These are phyloP conservation scores for Kickxella alabastrina DNA, from an alignment of 192 early-diverging fungal species.

Conservation along the genomic window DNA sequence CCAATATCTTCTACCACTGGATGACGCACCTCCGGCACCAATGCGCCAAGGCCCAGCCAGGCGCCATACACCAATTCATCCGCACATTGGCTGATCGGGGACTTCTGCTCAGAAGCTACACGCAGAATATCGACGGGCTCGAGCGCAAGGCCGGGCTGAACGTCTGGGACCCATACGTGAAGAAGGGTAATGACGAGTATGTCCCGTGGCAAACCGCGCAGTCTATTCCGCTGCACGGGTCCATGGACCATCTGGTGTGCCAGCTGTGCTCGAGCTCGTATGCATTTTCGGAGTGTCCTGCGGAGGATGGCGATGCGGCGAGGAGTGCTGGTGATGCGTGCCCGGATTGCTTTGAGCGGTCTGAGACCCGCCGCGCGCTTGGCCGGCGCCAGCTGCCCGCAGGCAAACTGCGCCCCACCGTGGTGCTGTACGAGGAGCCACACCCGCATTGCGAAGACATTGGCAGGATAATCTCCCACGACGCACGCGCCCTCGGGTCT, in stretches of 20 bases:
- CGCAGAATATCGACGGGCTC: conserved; percentile 96
- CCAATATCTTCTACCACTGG: conserved; percentile 59
- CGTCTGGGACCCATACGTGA: conserved; percentile 44
- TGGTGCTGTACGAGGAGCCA: conserved; percentile 92
- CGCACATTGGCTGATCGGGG: conserved; percentile 66
- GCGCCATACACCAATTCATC: conserved; percentile 82
- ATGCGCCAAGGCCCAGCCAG: conserved; percentile 66
- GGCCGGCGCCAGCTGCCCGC: conserved; percentile 73
- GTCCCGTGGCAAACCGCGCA: conserved; percentile 38
- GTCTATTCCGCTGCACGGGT: conserved; percentile 89
- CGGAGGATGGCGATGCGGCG: conserved; percentile 52
- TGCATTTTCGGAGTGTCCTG: conserved; percentile 60
- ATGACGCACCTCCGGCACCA: conserved; percentile 82
- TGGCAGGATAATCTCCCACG: conserved; percentile 40
- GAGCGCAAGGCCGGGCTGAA: conserved; percentile 70
- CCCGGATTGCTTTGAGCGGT: conserved; percentile 40
- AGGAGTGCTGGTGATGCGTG: conserved; percentile 58
- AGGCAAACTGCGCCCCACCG: conserved; percentile 83
- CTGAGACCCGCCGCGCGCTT: conserved; percentile 19
- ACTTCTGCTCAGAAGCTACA: conserved; percentile 84
- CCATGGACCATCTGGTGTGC: conserved; percentile 80
- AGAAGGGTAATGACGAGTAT: conserved; percentile 2
- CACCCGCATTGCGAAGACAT: conserved; percentile 51
- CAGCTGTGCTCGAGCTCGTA: conserved; percentile 72
- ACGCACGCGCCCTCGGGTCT: conserved; percentile 34